Evolutionary conservation across 208 protist species (phyloP), one percentile per base, ranked within the genome.

Genomic region (Acanthamoeba castellanii): DNA sequence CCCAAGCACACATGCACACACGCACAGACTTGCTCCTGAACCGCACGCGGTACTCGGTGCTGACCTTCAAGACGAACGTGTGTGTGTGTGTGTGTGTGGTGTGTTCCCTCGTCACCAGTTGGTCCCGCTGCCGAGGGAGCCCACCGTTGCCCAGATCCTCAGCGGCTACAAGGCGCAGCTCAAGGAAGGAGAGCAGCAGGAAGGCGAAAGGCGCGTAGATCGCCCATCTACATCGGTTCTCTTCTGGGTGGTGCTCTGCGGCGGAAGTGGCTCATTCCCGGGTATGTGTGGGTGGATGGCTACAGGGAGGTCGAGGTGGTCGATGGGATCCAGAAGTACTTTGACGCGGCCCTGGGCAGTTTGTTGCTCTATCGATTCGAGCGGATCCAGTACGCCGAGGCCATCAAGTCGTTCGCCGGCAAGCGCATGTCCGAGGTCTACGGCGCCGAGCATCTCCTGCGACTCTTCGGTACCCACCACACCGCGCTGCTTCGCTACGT

Each of bases 361-460:
- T 25, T 94, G 20, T 16, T 94, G 45, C 91, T 94, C 91, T 94
- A 94, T 47, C 91, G 91, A 57, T 94, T 94, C 50, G 91, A 94
- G 42, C 91, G 91, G 22, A 85, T 94, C 7, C 91, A 94, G 72
- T 94, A 85, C 70, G 50, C 70, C 72, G 72, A 94, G 55, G 72
- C 57, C 20, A 85, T 94, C 50, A 94, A 94, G 55, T 57, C 45
- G 16, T 70, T 85, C 64, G 7, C 42, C 4, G 37, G 34, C 50
- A 59, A 47, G 37, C 30, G 27, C 32, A 57, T 84, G 57, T 94
- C 91, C 13, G 91, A 94, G 32, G 16, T 94, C 16, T 94, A 85
- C 50, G 72, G 66, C 22, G 66, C 91, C 6, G 74, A 81, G 66
- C 72, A 94, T 25, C 74, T 94, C 6, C 45, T 94, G 42, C 91